Evolutionary conservation across 1,139 yeast genomes (phyloP), one percentile per base, ranked within the genome.

Genomic region (Lodderomyces pseudojiufengensis): DNA sequence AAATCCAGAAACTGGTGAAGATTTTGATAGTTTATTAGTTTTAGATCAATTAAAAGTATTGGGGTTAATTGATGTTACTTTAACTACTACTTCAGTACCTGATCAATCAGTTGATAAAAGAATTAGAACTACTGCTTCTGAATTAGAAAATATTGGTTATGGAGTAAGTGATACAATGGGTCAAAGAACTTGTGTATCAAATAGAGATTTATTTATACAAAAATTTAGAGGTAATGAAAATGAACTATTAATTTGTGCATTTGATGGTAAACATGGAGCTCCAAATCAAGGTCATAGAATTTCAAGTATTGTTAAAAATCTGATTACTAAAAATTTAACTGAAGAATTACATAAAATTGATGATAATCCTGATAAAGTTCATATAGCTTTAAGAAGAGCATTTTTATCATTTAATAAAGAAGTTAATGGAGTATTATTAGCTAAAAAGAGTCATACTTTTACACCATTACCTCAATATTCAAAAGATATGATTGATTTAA

Each of bases 141-240:
- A 80, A 38, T 62, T 87, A 23, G 81, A 83, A 37, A 78, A 77
- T 33, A 75, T 85, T 66, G 82, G 90, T 1, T 87, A 88, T 53
- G 98, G 98, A 54, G 88, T 90, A 35, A 84, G 97, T 2, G 99
- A 94, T 57, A 69, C 84, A 2, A 69, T 92, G 54, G 96, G 96
- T 2, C 69, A 70, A 40, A 68, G 80, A 39, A 80, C 80, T 26
- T 70, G 71, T 42, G 76, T 92, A 8, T 76, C 90, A 0, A 77
- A 82, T 8, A 74, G 95, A 50, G 99, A 92, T 61, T 76, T 87
- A 34, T 90, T 94, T 31, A 74, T 85, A 46, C 97, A 88, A 50
- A 80, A 86, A 48, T 87, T 90, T 59, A 72, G 96, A 45, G 96
- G 96, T 11, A 81, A 81, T 40, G 85, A 85, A 41, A 59, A 73